Percentiles rank a stretch among this genome's conserved stretches.
Conservation (phyloP, 192 early-diverging fungal genomes). For the Piromyces finnis region DNA sequence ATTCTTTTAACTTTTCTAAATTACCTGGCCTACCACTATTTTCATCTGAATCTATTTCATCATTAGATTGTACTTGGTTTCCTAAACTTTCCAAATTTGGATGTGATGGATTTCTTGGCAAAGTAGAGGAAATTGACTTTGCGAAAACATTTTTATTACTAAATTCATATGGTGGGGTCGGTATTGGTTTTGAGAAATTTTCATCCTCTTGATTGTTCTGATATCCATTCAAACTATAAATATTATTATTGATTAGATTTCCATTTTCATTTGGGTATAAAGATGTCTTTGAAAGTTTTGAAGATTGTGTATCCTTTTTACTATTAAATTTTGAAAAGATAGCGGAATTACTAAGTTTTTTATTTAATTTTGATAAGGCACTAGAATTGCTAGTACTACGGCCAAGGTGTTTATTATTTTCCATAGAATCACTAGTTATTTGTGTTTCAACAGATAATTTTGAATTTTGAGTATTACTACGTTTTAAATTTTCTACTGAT, state of each 20-base stretch:
- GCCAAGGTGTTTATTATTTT: background rate
- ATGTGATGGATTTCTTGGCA: background rate
- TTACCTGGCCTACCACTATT: too few relatives aligned
- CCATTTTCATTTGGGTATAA: background rate
- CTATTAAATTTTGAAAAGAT: background rate
- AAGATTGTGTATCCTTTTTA: background rate
- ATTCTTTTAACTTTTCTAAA: background rate
- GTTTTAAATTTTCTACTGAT: background rate
- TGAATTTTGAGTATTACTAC: background rate
- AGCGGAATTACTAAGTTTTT: background rate
- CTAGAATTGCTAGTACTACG: background rate
- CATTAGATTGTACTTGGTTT: background rate
- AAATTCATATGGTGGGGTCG: background rate
- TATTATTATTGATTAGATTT: too few relatives aligned
- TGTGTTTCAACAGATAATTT: background rate
- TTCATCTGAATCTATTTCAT: background rate
- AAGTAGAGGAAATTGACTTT: background rate
- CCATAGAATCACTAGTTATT: background rate
- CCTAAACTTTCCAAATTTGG: background rate
- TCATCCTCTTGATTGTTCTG: too few relatives aligned
- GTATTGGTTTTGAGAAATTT: too few relatives aligned
- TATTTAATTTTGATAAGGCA: background rate
- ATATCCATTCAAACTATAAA: too few relatives aligned
- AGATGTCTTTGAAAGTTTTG: background rate
- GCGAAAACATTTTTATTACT: background rate